A percentile compares a stretch with the other conserved stretches of the same genome.
Conservation (phyloP, 2,329 filamentous ascomycete species). For the Aspergillus tanneri region DNA sequence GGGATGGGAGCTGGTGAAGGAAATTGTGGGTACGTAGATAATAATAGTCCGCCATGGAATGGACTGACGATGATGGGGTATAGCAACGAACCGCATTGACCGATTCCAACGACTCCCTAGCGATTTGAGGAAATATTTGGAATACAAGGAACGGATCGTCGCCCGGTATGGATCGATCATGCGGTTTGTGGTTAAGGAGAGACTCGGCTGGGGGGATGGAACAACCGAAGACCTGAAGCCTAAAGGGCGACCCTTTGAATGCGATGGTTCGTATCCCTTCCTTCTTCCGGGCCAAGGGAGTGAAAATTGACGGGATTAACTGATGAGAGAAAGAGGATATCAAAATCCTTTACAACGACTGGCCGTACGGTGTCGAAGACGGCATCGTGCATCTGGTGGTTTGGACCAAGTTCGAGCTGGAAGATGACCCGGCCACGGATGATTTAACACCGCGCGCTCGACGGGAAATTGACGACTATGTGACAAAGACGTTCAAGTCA, state of each 20-base stretch:
- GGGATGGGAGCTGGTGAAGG: slow-evolving; percentile 68
- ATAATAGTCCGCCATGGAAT: neutral
- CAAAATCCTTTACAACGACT: slow-evolving; percentile 84
- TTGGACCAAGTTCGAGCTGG: slow-evolving; percentile 85
- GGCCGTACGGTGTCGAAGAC: slow-evolving; percentile 82
- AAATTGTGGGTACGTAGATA: slow-evolving; percentile 54
- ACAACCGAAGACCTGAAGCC: slow-evolving; percentile 38
- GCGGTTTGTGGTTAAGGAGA: slow-evolving; percentile 69
- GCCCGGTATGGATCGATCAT: slow-evolving; percentile 72
- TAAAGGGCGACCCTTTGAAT: slow-evolving; percentile 33
- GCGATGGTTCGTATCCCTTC: slow-evolving; percentile 31
- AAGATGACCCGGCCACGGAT: slow-evolving; percentile 64
- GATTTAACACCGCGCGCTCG: slow-evolving; percentile 66
- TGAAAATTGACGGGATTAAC: neutral
- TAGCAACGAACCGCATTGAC: slow-evolving; percentile 67
- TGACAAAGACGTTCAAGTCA: slow-evolving; percentile 63
- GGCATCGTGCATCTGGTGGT: slow-evolving; percentile 82
- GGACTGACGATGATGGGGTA: neutral
- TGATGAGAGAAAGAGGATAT: slow-evolving; percentile 54
- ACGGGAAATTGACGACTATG: slow-evolving; percentile 67
- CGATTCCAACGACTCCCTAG: slow-evolving; percentile 74
- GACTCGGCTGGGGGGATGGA: slow-evolving; percentile 65
- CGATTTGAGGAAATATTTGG: slow-evolving; percentile 73
- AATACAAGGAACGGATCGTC: slow-evolving; percentile 64
- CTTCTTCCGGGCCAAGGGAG: neutral